These are phyloP conservation scores for Scytalidium lignicola DNA, from an alignment of 2,329 filamentous ascomycete genomes.

Conservation along the genomic window DNA sequence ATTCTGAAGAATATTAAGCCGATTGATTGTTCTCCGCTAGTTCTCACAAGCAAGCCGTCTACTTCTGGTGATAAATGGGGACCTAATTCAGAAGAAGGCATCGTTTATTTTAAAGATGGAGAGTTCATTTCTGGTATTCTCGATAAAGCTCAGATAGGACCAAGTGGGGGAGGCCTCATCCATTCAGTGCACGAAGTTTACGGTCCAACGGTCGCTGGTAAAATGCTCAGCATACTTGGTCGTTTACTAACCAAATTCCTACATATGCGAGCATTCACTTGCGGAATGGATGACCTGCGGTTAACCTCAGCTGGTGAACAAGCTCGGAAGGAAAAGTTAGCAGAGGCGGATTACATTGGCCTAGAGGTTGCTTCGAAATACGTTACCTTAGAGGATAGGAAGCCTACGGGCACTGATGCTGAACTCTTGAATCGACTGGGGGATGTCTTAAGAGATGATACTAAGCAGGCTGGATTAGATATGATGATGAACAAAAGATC, in stretches of 20 bases:
- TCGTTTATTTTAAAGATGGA: slow-evolving; percentile 78
- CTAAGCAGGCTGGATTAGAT: slow-evolving; percentile 88
- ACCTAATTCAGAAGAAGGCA: slow-evolving; percentile 67
- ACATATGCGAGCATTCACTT: slow-evolving; percentile 92
- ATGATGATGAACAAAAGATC: slow-evolving; percentile 72
- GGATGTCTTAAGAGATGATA: slow-evolving; percentile 84
- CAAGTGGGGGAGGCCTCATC: slow-evolving; percentile 78
- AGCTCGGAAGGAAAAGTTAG: slow-evolving; percentile 62
- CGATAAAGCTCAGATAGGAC: slow-evolving; percentile 93
- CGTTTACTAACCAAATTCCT: slow-evolving; percentile 83
- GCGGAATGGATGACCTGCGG: slow-evolving; percentile 92
- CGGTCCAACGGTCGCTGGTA: slow-evolving; percentile 79
- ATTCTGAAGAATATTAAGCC: slow-evolving; percentile 91
- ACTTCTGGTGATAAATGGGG: slow-evolving; percentile 80
- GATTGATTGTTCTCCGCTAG: slow-evolving; percentile 67
- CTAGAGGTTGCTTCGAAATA: slow-evolving; percentile 80
- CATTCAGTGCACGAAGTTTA: slow-evolving; percentile 93
- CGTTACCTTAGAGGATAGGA: slow-evolving; percentile 69
- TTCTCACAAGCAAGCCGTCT: slow-evolving; percentile 72
- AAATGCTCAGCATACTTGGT: slow-evolving; percentile 82
- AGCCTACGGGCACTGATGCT: slow-evolving; percentile 57
- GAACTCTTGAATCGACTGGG: slow-evolving; percentile 76
- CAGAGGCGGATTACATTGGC: slow-evolving; percentile 63
- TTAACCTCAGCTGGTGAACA: slow-evolving; percentile 76
- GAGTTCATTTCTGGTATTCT: slow-evolving; percentile 87